Percentiles rank a stretch among this genome's conserved stretches.
These are phyloP conservation scores for Tanacetum coccineum DNA, from an alignment of 129 eudicot genomes.

Conservation along the genomic window DNA sequence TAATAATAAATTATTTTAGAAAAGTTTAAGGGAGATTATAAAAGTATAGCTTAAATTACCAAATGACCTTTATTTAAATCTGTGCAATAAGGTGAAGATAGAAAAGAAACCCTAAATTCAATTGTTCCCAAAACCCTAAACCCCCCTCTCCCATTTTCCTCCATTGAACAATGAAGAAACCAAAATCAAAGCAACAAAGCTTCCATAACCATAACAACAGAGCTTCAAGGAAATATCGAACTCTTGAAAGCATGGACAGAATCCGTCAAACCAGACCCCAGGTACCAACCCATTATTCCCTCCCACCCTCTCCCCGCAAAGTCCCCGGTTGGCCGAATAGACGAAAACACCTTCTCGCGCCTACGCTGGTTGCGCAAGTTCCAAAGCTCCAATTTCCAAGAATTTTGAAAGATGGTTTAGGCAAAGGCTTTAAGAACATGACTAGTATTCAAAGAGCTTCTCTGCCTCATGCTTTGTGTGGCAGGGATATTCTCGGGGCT, in stretches of 20 bases:
- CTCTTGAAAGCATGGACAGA: conserved; percentile 64
- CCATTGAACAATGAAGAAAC: conserved; percentile 39
- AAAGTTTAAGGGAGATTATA: no score
- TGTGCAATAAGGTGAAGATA: no score
- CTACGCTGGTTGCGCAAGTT: conserved; percentile 67
- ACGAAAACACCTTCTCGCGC: conserved; percentile 52
- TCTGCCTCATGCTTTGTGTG: conserved; percentile 80
- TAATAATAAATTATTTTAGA: no score
- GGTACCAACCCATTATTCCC: conserved; percentile 82
- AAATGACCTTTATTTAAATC: no score
- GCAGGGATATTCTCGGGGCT: no score
- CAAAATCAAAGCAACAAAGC: conserved; percentile 47
- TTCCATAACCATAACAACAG: conserved; percentile 45
- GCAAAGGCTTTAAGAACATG: conserved; percentile 46
- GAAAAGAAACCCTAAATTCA: conserved; percentile 17
- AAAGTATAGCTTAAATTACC: no score
- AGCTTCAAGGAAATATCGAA: conserved; percentile 60
- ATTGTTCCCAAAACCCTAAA: conserved; percentile 14
- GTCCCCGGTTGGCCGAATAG: conserved; percentile 60
- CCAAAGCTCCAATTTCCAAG: conserved; percentile 74
- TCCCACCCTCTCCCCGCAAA: conserved; percentile 51
- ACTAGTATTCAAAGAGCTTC: conserved; percentile 89
- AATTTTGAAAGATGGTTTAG: conserved; percentile 65
- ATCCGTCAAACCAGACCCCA: conserved; percentile 61
- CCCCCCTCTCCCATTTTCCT: conserved; percentile 19